Conservation (phyloP, 2,329 filamentous ascomycete genomes). For the Keithomyces neogunnii region DNA sequence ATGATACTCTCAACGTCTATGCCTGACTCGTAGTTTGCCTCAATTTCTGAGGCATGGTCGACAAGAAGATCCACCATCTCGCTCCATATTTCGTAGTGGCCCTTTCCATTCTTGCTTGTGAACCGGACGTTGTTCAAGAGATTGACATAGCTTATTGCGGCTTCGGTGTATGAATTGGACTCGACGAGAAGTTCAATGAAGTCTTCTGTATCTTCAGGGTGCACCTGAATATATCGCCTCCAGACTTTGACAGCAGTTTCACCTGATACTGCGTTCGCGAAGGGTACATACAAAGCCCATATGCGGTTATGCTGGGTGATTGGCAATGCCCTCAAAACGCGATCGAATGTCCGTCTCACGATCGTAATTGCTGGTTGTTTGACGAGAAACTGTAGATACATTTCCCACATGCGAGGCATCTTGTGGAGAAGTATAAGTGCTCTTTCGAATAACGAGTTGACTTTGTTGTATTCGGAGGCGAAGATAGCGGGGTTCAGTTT, state of each 20-base stretch:
- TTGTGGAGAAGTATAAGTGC: slow-evolving; percentile 93
- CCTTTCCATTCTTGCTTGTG: slow-evolving; percentile 86
- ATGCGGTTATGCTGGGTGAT: slow-evolving; percentile 93
- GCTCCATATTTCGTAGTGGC: slow-evolving; percentile 93
- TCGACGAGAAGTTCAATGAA: slow-evolving; percentile 85
- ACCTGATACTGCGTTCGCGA: slow-evolving; percentile 84
- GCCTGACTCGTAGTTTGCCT: slow-evolving; percentile 70
- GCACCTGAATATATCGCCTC: slow-evolving; percentile 93
- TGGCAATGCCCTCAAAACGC: slow-evolving; percentile 81
- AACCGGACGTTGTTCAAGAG: slow-evolving; percentile 88
- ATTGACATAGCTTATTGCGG: slow-evolving; percentile 82
- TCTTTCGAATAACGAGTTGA: slow-evolving; percentile 89
- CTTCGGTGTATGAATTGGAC: slow-evolving; percentile 79
- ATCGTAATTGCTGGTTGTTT: slow-evolving; percentile 86
- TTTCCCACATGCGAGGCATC: slow-evolving; percentile 97
- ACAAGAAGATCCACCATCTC: slow-evolving; percentile 96
- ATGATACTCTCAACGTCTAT: slow-evolving; percentile 91
- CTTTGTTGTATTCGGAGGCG: slow-evolving; percentile 77
- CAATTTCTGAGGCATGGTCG: slow-evolving; percentile 77
- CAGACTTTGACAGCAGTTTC: slow-evolving; percentile 89
- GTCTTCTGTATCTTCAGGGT: slow-evolving; percentile 90
- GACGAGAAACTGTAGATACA: slow-evolving; percentile 87
- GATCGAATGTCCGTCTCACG: slow-evolving; percentile 83
- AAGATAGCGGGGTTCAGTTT: slow-evolving; percentile 77
- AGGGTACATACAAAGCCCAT: slow-evolving; percentile 85